These are phyloP conservation scores for Suhomyces pyralidae DNA, from an alignment of 805 yeast species.

Conservation along the genomic window DNA sequence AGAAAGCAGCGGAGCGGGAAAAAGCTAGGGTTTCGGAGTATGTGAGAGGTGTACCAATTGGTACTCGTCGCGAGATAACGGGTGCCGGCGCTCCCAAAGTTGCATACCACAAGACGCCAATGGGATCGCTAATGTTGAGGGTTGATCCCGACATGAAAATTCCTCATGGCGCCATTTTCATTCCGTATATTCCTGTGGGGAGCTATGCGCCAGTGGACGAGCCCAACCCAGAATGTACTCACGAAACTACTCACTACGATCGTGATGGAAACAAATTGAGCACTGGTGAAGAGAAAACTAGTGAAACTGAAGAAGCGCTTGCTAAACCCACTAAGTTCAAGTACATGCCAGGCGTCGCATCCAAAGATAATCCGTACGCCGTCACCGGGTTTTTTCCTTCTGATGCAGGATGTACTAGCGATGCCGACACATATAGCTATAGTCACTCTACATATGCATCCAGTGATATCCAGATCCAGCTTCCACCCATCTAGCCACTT, in stretches of 20 bases:
- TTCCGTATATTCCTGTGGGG: slow-evolving; percentile 9
- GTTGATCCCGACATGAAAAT: slow-evolving; percentile 24
- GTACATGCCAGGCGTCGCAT: not conserved
- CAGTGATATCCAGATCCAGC: slow-evolving; percentile 29
- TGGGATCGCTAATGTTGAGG: slow-evolving; percentile 17
- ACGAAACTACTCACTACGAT: not conserved
- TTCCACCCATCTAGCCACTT: slow-evolving; percentile 10
- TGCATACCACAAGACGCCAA: slow-evolving; percentile 2
- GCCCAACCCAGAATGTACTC: not conserved
- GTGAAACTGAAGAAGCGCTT: not conserved
- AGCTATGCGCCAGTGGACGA: not conserved
- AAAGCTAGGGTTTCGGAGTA: not conserved
- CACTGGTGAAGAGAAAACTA: not conserved
- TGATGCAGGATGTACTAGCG: not conserved
- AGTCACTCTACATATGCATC: slow-evolving; percentile 18
- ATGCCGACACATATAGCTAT: not conserved
- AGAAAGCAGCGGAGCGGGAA: not conserved
- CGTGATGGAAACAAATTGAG: not conserved
- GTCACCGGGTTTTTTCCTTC: not conserved
- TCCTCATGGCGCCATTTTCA: slow-evolving; percentile 29
- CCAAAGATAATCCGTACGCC: not conserved
- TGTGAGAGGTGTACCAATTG: not conserved
- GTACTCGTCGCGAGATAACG: not conserved
- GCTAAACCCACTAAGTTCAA: not conserved
- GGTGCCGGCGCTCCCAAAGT: not conserved